Base-by-base conservation (phyloP, 768 basidiomycete genomes). In the Xerocomus spinulosus region DNA sequence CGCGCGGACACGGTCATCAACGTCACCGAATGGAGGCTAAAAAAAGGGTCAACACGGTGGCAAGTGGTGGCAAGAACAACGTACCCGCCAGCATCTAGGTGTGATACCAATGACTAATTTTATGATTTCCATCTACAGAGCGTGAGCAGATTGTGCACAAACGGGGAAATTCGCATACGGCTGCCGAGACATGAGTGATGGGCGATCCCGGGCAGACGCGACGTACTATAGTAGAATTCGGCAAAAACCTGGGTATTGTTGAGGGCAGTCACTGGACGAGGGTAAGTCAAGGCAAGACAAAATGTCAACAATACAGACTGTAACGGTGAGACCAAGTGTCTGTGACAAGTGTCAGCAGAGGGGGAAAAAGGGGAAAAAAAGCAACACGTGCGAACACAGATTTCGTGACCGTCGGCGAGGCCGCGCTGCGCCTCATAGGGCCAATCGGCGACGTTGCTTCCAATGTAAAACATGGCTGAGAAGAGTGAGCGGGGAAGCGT, bases 1-100 rank as follows among this genome's bases (percentile, higher is more conserved):
- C 29, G 78, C 71, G 28, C 90, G 79, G 35, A 91, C 80, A 43
- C 89, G 85, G 65, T 85, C 82, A 35, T 92, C 89, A 17, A 84
- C 69, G 49, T 85, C 82, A 38, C 82, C 83, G 52, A 69, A 83
- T 1, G 83, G 82, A 28, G 83, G 81, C 78, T 80, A 48, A 9
- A n/a, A 17, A 21, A 21, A n/a, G 47, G 20, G 18, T 9, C 8
- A 9, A 2, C 2, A 38, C n/a, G n/a, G n/a, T n/a, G n/a, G n/a
- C n/a, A n/a, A n/a, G n/a, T n/a, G n/a, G n/a, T n/a, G n/a, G 48
- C 14, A 18, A 5, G 14, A 2, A 8, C 9, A 5, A 68, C 72
- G 38, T 51, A 80, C 79, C 55, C 79, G 70, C 82, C 80, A 83
- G 57, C 76, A 82, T 1, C 73, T 81, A 1, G 80, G 79, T 0